Conservation (phyloP, 495 filamentous ascomycete species). For the Daldinia bambusicola region DNA sequence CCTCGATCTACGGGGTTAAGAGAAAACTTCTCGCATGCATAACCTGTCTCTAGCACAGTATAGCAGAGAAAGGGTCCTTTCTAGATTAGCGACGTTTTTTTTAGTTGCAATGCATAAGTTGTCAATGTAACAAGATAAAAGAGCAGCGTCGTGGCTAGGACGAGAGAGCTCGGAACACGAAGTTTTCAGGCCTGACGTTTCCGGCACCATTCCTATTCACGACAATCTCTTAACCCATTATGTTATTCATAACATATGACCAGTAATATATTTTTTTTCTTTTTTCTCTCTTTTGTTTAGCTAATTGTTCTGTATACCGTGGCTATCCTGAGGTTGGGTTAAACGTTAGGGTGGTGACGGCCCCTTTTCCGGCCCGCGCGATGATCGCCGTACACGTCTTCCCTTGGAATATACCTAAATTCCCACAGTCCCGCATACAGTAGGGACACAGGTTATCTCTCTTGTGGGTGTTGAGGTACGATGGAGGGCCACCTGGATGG, state of each 20-base stretch:
- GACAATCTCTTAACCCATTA: constrained; percentile 2
- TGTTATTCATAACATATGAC: background rate
- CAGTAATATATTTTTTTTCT: background rate
- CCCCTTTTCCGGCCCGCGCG: constrained; percentile 34
- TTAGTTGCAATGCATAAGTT: constrained; percentile 10
- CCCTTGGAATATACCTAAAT: constrained; percentile 27
- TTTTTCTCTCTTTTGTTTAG: background rate
- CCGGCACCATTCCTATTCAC: constrained; percentile 10
- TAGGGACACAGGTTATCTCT: constrained; percentile 8
- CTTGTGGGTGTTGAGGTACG: constrained; percentile 14
- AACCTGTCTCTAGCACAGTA: constrained; percentile 4
- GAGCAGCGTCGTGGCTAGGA: constrained; percentile 17
- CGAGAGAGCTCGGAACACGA: constrained; percentile 28
- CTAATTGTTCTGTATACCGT: constrained; percentile 16
- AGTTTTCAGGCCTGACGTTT: constrained; percentile 25
- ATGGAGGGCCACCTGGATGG: constrained; percentile 33
- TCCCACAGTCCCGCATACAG: constrained; percentile 29
- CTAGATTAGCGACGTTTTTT: background rate
- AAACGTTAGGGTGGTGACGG: constrained; percentile 20
- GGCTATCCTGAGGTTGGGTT: constrained; percentile 21
- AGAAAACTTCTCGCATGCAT: background rate
- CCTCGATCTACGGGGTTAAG: constrained; percentile 7
- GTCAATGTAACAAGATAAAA: constrained; percentile 8
- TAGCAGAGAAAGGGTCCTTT: background rate
- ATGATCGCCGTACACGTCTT: constrained; percentile 41